Conservation (phyloP, 1,139 yeast genomes). For the Geotrichum reessii region DNA sequence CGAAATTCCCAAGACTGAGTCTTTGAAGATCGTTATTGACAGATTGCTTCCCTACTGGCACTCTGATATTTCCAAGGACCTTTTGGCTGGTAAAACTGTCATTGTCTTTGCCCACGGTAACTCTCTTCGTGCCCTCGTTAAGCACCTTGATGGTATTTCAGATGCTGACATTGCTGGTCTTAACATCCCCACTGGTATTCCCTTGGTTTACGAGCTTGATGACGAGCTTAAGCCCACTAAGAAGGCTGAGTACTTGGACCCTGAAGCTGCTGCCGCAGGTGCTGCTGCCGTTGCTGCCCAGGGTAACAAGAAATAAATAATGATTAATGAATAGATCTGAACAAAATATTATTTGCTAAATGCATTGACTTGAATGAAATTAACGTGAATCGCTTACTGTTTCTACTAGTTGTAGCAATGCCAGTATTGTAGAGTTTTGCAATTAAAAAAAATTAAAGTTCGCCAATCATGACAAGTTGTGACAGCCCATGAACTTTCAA, state of each 20-base stretch:
- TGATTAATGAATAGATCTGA: not conserved
- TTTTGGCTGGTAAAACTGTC: slow-evolving; percentile 83
- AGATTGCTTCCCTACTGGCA: slow-evolving; percentile 98
- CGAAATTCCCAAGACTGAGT: slow-evolving; percentile 89
- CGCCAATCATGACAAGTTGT: not conserved
- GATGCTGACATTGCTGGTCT: slow-evolving; percentile 89
- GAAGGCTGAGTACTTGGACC: slow-evolving; percentile 95
- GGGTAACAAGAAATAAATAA: slow-evolving; percentile 57
- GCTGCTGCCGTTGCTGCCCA: slow-evolving; percentile 99
- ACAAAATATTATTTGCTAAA: not conserved
- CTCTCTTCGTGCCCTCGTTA: slow-evolving; percentile 94
- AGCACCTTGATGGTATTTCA: slow-evolving; percentile 91
- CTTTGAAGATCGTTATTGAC: slow-evolving; percentile 90
- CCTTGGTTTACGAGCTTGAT: slow-evolving; percentile 95
- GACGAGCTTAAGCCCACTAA: slow-evolving; percentile 80
- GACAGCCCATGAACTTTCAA: not conserved
- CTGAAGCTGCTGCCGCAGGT: slow-evolving; percentile 99
- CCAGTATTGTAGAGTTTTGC: not conserved
- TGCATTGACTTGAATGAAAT: not conserved
- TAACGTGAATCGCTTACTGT: not conserved
- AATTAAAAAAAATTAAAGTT: not conserved
- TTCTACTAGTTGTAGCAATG: not conserved
- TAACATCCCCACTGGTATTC: slow-evolving; percentile 98
- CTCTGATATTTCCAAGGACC: slow-evolving; percentile 81
- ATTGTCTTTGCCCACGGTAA: slow-evolving; percentile 97